A percentile compares a stretch with the other conserved stretches of the same genome.
Evolutionary conservation across 1,139 yeast species (phyloP).

Genomic region (Candida glucosophila): DNA sequence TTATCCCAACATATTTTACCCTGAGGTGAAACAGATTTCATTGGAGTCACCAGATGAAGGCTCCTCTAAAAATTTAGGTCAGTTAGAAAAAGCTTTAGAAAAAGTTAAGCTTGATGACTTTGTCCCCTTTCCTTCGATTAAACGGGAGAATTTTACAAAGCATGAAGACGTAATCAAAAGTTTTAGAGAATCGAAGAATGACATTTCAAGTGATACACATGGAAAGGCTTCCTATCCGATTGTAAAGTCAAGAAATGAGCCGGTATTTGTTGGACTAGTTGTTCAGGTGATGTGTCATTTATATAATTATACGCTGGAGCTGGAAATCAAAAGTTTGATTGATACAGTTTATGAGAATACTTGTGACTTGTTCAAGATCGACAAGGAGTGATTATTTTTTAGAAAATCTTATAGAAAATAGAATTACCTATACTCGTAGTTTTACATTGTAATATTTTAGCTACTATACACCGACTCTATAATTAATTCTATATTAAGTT

Average conservation of each 20-base stretch:
- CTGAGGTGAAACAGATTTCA: slow-evolving; percentile 18
- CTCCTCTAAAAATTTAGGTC: slow-evolving; percentile 4
- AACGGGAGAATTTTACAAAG: slow-evolving; percentile 50
- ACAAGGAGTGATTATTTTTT: no score
- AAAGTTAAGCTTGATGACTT: slow-evolving; percentile 32
- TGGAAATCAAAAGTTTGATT: slow-evolving; percentile 44
- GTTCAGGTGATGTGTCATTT: slow-evolving; percentile 70
- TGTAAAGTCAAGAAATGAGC: slow-evolving; percentile 85
- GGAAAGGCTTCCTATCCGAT: slow-evolving; percentile 41
- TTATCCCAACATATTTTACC: slow-evolving; percentile 51
- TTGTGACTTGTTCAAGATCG: slow-evolving; percentile 42
- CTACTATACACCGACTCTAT: no score
- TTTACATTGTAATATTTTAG: no score
- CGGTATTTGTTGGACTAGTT: slow-evolving; percentile 73
- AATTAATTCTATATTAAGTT: no score
- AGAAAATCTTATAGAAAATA: no score
- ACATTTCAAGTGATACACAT: slow-evolving; percentile 3
- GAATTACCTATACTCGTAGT: no score
- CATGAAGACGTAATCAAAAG: slow-evolving; percentile 19
- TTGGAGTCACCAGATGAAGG: slow-evolving; percentile 5
- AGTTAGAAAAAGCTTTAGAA: slow-evolving; percentile 5
- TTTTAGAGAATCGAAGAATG: slow-evolving; percentile 4
- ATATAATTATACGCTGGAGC: slow-evolving; percentile 24
- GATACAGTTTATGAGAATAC: slow-evolving; percentile 61
- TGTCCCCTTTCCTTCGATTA: slow-evolving; percentile 54